phyloP scores from a whole-genome alignment of 192 early-diverging fungal species.

The Entrophospora sp. region DNA sequence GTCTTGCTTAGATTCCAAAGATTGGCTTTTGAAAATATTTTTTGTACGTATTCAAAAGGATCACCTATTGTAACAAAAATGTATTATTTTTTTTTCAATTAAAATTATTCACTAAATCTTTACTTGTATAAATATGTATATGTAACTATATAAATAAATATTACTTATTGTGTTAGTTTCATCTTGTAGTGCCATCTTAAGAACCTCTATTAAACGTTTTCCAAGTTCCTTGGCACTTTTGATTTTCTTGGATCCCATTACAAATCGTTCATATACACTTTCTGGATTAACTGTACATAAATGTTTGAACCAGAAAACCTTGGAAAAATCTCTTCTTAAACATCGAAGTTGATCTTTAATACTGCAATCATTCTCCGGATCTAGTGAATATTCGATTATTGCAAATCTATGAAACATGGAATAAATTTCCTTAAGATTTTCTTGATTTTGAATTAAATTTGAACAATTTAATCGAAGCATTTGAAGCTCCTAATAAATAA shows the following conservation, averaged over 20 bases:
- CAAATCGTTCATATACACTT: conserved; percentile 1
- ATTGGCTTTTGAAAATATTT: background rate
- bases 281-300: conserved; percentile 1
- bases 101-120: too few species aligned
- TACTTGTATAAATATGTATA: background rate
- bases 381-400: background rate
- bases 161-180: background rate
- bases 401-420: conserved; percentile 9
- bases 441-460: background rate
- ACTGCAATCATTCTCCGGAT: background rate
- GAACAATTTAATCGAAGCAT: conserved; percentile 10
- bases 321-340: background rate
- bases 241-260: background rate
- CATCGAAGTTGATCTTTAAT: background rate
- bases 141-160: background rate
- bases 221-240: background rate
- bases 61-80: too few species aligned
- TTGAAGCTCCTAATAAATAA: conserved; percentile 19
- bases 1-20: conserved; percentile 13
- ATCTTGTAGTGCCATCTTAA: background rate
- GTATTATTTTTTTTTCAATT: too few species aligned
- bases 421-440: background rate
- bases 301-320: conserved; percentile 10
- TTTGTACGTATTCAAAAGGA: conserved; percentile 5
- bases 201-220: background rate